Evolutionary conservation across 2,329 filamentous ascomycete species (phyloP).

Genomic region (Trichoderma koningii): DNA sequence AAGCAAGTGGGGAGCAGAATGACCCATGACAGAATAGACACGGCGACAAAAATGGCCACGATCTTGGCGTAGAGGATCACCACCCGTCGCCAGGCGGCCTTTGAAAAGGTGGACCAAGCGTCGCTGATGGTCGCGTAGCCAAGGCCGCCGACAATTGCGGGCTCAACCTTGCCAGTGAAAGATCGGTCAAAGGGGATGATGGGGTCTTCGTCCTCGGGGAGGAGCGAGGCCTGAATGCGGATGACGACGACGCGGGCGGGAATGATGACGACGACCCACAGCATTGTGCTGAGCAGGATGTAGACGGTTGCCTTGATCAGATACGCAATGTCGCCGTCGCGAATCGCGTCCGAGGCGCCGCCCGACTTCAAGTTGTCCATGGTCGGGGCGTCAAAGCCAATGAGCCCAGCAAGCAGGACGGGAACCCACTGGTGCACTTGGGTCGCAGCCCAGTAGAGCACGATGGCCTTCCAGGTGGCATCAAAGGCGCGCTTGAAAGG

Average conservation of each 20-base stretch:
- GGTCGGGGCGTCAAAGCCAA: slow-evolving; percentile 48
- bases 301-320: slow-evolving; percentile 50
- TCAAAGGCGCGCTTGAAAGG: slow-evolving; percentile 64
- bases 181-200: slow-evolving; percentile 90
- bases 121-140: slow-evolving; percentile 72
- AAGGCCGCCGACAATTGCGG: slow-evolving; percentile 71
- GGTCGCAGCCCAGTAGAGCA: slow-evolving; percentile 61
- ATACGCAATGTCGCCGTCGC: slow-evolving; percentile 37
- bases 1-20: slow-evolving; percentile 56
- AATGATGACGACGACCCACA: slow-evolving; percentile 67
- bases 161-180: slow-evolving; percentile 74
- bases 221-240: slow-evolving; percentile 83
- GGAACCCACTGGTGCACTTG: slow-evolving; percentile 54
- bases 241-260: slow-evolving; percentile 76
- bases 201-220: slow-evolving; percentile 77
- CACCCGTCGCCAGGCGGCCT: slow-evolving; percentile 70
- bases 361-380: slow-evolving; percentile 38
- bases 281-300: slow-evolving; percentile 48
- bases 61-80: slow-evolving; percentile 76
- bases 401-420: slow-evolving; percentile 43
- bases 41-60: slow-evolving; percentile 54
- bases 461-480: slow-evolving; percentile 68
- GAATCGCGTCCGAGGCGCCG: slow-evolving; percentile 41
- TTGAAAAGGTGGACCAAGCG: slow-evolving; percentile 78
- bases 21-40: slow-evolving; percentile 48